phyloP scores from a whole-genome alignment of 202 grass and related monocot species.

The Eragrostis tef region DNA sequence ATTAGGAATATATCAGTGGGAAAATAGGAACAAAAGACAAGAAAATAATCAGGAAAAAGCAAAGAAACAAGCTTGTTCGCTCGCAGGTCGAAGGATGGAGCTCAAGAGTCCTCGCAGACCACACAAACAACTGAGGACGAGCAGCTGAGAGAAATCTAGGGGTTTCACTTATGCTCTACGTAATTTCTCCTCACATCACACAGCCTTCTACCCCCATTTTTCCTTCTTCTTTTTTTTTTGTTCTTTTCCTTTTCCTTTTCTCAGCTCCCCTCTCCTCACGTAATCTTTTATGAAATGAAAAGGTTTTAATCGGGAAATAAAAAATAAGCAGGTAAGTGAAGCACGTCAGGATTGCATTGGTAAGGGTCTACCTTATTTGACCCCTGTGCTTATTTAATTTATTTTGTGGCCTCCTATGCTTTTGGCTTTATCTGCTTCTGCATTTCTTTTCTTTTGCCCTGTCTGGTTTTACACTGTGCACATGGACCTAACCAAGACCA shows the following conservation, averaged over 20 bases:
- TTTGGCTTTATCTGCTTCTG: slow-evolving; percentile 64
- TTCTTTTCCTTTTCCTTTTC: slow-evolving; percentile 35
- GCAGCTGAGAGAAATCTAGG: slow-evolving; percentile 45
- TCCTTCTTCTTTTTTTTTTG: not conserved
- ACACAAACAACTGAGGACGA: slow-evolving; percentile 34
- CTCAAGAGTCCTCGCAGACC: slow-evolving; percentile 33
- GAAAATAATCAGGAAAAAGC: slow-evolving; percentile 42
- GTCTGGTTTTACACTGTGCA: slow-evolving; percentile 54
- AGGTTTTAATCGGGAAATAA: slow-evolving; percentile 44
- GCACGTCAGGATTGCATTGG: slow-evolving; percentile 73
- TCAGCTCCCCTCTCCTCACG: slow-evolving; percentile 41
- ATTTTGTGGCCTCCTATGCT: slow-evolving; percentile 50
- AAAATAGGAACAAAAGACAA: slow-evolving; percentile 38
- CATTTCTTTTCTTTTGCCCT: slow-evolving; percentile 36
- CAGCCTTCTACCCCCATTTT: slow-evolving; percentile 30
- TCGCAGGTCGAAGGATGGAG: slow-evolving; percentile 26
- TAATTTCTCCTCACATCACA: slow-evolving; percentile 57
- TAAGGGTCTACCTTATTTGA: slow-evolving; percentile 64
- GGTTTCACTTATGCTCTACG: slow-evolving; percentile 52
- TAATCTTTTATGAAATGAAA: slow-evolving; percentile 53
- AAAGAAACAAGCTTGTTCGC: slow-evolving; percentile 32
- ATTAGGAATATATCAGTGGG: slow-evolving; percentile 7
- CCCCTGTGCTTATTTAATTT: slow-evolving; percentile 48
- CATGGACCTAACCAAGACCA: slow-evolving; percentile 55
- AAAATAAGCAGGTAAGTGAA: slow-evolving; percentile 63